A percentile compares a stretch with the other conserved stretches of the same genome.
Evolutionary conservation across 805 yeast species (phyloP).

Genomic region (Starmerella apis): DNA sequence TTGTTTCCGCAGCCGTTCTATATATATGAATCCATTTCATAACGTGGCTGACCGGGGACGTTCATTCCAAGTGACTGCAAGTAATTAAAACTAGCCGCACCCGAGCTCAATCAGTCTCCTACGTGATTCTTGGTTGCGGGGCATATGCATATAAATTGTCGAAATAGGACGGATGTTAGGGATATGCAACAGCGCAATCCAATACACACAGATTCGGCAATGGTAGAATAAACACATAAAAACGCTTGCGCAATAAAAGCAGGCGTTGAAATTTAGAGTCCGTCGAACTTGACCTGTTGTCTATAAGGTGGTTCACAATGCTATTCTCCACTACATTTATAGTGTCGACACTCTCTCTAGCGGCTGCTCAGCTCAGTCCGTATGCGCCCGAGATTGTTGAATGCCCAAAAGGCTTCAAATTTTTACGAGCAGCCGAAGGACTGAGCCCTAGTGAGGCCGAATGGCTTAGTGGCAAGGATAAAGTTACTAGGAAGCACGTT

Average conservation of each 20-base stretch:
- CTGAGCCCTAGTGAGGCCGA: neutral
- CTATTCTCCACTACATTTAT: neutral
- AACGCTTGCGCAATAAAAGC: too few relatives aligned
- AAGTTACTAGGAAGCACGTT: neutral
- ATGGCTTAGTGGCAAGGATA: slow-evolving; percentile 6
- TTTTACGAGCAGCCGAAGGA: slow-evolving; percentile 2
- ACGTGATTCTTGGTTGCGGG: neutral
- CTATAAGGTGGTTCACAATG: too few relatives aligned
- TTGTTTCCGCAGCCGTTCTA: too few relatives aligned
- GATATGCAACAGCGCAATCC: neutral
- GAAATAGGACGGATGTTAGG: neutral
- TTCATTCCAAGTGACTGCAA: too few relatives aligned
- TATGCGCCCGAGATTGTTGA: neutral
- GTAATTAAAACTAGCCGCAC: too few relatives aligned
- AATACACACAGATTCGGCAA: neutral
- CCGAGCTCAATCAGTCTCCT: too few relatives aligned
- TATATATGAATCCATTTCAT: too few relatives aligned
- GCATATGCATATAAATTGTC: neutral
- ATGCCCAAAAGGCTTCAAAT: neutral
- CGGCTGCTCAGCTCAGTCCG: slow-evolving; percentile 7
- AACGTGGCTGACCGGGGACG: too few relatives aligned
- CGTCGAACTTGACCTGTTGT: too few relatives aligned
- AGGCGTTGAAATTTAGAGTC: too few relatives aligned
- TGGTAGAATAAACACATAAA: too few relatives aligned
- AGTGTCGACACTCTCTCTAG: slow-evolving; percentile 1